Conservation (phyloP, 106 monocot genomes). For the Dendrobium huoshanense region DNA sequence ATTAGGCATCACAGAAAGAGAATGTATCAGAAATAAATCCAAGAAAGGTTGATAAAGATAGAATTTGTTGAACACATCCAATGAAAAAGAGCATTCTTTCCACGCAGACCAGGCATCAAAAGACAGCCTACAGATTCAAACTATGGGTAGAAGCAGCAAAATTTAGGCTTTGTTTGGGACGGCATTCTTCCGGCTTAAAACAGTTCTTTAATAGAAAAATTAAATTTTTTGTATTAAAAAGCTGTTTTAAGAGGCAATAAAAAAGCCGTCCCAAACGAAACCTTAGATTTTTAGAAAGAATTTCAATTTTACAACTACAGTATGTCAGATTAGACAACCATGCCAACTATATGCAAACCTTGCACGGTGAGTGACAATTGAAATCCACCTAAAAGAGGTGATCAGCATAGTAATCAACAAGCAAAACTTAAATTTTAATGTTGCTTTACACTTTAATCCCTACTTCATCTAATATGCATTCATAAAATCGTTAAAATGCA, state of each 20-base stretch:
- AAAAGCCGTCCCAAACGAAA: no score
- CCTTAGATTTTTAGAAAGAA: not conserved
- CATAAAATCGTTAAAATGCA: not conserved
- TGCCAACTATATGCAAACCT: not conserved
- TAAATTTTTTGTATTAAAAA: no score
- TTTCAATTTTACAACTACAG: not conserved
- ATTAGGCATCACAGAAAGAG: not conserved
- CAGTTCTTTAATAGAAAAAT: no score
- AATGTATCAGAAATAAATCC: not conserved
- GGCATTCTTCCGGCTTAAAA: no score
- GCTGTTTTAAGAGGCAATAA: no score
- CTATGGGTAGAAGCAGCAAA: not conserved
- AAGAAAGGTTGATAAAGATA: not conserved
- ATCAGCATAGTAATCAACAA: not conserved
- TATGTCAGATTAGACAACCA: not conserved
- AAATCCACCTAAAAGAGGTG: not conserved
- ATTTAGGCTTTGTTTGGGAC: not conserved
- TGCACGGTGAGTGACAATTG: not conserved
- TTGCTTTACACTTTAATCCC: not conserved
- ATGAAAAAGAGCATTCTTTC: not conserved
- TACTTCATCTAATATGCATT: not conserved
- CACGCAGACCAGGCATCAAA: not conserved
- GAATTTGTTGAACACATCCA: not conserved
- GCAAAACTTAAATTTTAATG: not conserved
- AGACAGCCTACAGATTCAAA: not conserved